Conservation (phyloP, 2,329 filamentous ascomycete species). For the Podosphaera fusca region DNA sequence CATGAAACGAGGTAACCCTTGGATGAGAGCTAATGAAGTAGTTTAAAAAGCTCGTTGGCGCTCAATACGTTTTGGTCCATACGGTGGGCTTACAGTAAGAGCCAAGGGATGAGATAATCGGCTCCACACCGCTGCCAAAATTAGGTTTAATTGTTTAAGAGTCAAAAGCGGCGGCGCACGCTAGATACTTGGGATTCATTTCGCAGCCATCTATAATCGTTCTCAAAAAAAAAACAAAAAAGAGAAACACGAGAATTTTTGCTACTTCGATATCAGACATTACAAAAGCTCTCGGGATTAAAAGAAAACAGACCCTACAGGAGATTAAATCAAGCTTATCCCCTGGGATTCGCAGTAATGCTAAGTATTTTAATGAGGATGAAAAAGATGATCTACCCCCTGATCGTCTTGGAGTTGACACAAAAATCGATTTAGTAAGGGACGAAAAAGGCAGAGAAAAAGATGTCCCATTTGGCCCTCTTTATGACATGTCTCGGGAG, state of each 20-base stretch:
- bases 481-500: no score
- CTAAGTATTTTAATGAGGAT: neutral
- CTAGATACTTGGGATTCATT: neutral
- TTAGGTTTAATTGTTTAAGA: neutral
- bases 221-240: neutral
- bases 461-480: no score
- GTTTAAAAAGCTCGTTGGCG: neutral
- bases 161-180: neutral
- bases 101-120: neutral
- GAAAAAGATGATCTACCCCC: neutral
- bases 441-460: no score
- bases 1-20: neutral
- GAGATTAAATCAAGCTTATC: neutral
- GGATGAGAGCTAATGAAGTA: neutral
- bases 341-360: neutral
- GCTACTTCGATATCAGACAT: neutral
- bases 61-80: neutral
- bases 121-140: neutral
- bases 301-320: neutral
- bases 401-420: no score
- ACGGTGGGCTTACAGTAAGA: neutral
- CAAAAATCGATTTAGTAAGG: no score
- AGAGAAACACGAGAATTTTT: neutral
- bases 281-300: neutral
- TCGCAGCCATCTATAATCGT: neutral